A percentile compares a stretch with the other conserved stretches of the same genome.
Conservation (phyloP, 2,329 filamentous ascomycete genomes). For the Leptodontidium sp. region DNA sequence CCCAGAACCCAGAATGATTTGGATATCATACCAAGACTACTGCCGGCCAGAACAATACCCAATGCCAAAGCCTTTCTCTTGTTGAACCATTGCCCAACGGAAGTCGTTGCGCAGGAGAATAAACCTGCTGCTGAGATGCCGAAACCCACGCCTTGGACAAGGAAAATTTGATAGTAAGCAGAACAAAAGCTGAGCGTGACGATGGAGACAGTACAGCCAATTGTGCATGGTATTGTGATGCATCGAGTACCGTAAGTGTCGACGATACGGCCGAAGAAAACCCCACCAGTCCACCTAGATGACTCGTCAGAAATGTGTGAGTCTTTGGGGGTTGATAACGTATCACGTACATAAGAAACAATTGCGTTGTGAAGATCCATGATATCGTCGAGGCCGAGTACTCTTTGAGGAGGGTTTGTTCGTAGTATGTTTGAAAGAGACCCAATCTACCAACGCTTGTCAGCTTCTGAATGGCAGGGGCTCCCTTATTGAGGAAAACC, state of each 20-base stretch:
- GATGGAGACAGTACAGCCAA: constrained; percentile 66
- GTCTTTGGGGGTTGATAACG: neutral
- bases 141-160: constrained; percentile 55
- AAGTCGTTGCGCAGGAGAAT: constrained; percentile 52
- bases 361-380: constrained; percentile 66
- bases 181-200: constrained; percentile 69
- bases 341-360: constrained; percentile 55
- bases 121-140: constrained; percentile 54
- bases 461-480: neutral
- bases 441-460: constrained; percentile 48
- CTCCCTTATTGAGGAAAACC: constrained; percentile 22
- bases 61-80: constrained; percentile 55
- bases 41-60: constrained; percentile 57
- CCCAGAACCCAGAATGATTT: neutral
- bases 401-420: constrained; percentile 53
- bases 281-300: constrained; percentile 53
- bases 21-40: constrained; percentile 50
- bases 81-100: constrained; percentile 57
- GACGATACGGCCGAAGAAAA: constrained; percentile 66
- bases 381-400: constrained; percentile 61
- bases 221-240: constrained; percentile 59
- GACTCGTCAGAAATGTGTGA: neutral
- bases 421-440: constrained; percentile 66
- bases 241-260: constrained; percentile 68
- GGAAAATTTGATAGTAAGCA: constrained; percentile 61